A percentile compares a stretch with the other conserved stretches of the same genome.
Conservation (phyloP, 139 green algal genomes). For the Zygnema cylindricum region DNA sequence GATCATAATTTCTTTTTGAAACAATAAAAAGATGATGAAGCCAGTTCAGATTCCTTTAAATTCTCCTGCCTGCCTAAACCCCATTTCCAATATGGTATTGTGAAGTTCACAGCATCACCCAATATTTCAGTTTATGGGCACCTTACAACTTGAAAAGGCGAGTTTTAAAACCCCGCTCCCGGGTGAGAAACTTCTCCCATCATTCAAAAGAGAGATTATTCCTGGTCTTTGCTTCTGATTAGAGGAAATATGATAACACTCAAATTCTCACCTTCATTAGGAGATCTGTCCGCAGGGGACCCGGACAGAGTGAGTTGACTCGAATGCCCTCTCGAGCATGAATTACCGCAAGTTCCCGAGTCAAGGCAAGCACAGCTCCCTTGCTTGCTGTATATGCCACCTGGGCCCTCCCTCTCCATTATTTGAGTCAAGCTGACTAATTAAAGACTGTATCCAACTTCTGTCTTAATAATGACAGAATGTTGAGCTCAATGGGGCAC, state of each 20-base stretch:
- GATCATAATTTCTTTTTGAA: too few species aligned
- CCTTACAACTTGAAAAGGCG: neutral
- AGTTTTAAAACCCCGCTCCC: neutral
- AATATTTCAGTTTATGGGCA: too few species aligned
- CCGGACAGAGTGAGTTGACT: slow-evolving; percentile 58
- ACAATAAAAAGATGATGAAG: too few species aligned
- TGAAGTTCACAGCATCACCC: too few species aligned
- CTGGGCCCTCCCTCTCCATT: slow-evolving; percentile 9
- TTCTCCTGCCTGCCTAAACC: too few species aligned
- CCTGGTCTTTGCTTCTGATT: slow-evolving; percentile 17
- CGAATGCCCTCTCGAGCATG: slow-evolving; percentile 56
- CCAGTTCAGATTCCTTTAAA: too few species aligned
- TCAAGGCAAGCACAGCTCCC: slow-evolving; percentile 54
- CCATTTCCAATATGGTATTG: too few species aligned
- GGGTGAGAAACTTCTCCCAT: neutral
- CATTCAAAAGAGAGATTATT: neutral
- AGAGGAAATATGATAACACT: slow-evolving; percentile 3
- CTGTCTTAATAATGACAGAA: too few species aligned
- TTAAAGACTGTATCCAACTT: too few species aligned
- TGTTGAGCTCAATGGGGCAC: too few species aligned
- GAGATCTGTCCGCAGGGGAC: slow-evolving; percentile 51
- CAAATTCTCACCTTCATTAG: slow-evolving; percentile 41
- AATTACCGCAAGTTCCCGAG: slow-evolving; percentile 54
- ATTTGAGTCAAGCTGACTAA: too few species aligned
- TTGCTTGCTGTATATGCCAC: slow-evolving; percentile 59